A percentile compares a stretch with the other conserved stretches of the same genome.
Evolutionary conservation across 768 basidiomycete genomes (phyloP).

Genomic region (Russula ochroleuca): DNA sequence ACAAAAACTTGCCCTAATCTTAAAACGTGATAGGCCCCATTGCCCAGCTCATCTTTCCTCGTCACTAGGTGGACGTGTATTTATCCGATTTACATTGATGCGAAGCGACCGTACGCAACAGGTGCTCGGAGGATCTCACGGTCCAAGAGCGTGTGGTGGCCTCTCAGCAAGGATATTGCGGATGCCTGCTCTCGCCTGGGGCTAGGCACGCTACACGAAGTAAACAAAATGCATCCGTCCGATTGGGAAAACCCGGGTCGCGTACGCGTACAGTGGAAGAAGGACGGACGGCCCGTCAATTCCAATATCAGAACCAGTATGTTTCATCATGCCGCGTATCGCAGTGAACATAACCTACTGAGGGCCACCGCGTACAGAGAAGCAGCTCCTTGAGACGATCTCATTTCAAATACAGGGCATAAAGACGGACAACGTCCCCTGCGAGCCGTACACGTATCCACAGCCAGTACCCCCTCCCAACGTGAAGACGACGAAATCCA

Average conservation of each 20-base stretch:
- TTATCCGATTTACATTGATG: slow-evolving; percentile 96
- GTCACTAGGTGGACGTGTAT: slow-evolving; percentile 84
- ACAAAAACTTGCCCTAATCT: slow-evolving; percentile 8
- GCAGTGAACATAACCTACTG: background rate
- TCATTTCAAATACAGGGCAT: slow-evolving; percentile 65
- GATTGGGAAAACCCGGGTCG: slow-evolving; percentile 99
- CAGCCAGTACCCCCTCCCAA: slow-evolving; percentile 30
- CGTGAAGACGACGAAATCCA: slow-evolving; percentile 33
- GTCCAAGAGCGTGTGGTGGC: slow-evolving; percentile 87
- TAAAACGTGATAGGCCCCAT: slow-evolving; percentile 7
- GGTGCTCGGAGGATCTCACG: slow-evolving; percentile 81
- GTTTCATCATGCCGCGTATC: slow-evolving; percentile 34
- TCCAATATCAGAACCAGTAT: slow-evolving; percentile 69
- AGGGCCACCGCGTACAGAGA: slow-evolving; percentile 42
- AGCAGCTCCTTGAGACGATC: slow-evolving; percentile 72
- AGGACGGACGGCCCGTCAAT: slow-evolving; percentile 64
- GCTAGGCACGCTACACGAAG: slow-evolving; percentile 80
- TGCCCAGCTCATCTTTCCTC: slow-evolving; percentile 18
- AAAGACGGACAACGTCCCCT: slow-evolving; percentile 68
- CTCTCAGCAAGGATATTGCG: slow-evolving; percentile 87
- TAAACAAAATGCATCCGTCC: slow-evolving; percentile 83
- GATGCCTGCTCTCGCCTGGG: slow-evolving; percentile 76
- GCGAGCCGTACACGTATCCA: slow-evolving; percentile 52
- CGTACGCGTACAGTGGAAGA: slow-evolving; percentile 90
- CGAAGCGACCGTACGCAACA: slow-evolving; percentile 80